Evolutionary conservation across 163 green algal genomes (phyloP), one percentile per base, ranked within the genome.

Genomic region (Chloromonas sp.): DNA sequence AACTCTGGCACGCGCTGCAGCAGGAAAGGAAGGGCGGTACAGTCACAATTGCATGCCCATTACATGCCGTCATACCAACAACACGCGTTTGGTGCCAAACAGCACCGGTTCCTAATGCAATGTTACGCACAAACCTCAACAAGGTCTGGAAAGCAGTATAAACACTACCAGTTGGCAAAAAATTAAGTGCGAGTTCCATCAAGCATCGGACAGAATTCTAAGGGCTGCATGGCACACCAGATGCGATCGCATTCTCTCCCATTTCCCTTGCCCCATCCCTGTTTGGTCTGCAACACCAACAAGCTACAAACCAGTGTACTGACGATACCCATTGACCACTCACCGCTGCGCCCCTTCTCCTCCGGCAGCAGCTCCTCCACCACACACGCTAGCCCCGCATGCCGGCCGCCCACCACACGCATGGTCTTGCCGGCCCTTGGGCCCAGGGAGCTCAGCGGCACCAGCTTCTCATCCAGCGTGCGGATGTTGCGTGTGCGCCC

Each of bases 381-480:
- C 36, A 90, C 80, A 79, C 94, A 97, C n/a, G 66, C 59, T 70
- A 98, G 89, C 1, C 96, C 96, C 60, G 79, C 85, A 83, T 99
- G 95, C 61, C 86, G 86, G 2, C 96, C 96, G 0, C 81, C 87
- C 8, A 88, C 66, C 58, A 92, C 15, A 0, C 61, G 60, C 88
- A 92, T 91, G 13, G 79, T 82, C 87, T 96, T 97, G 84, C 91
- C 90, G 1, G 89, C 62, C n/a, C 86, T 76, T 11, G 93, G 88
- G 76, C 77, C 36, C 60, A 60, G 36, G 14, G 59, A 11, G 60
- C 61, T 84, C 60, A 14, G 60, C 15, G 76, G 3, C 60, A 95
- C 91, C 5, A 98, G 90, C 91, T 96, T 93, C 84, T 97, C 96
- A 81, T 95, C 94, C 60, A 96, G 82, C 1, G 86, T 89, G 61